Evolutionary conservation across 441 rosid species (phyloP), one percentile per base, ranked within the genome.

Genomic region (Corymbia citriodora): DNA sequence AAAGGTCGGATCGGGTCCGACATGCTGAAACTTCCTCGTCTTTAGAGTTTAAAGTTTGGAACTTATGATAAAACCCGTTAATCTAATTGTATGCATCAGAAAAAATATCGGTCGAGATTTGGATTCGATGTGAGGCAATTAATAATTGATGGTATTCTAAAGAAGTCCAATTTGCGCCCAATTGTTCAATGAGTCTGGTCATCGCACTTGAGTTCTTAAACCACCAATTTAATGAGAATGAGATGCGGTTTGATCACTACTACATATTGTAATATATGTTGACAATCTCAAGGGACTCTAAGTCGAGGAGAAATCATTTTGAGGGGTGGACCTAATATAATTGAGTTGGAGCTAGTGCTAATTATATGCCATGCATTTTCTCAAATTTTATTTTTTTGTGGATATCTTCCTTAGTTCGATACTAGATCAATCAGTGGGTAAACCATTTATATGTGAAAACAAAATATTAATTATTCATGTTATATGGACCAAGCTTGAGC

Each of bases 1-100:
- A 8, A 36, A 21, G 50, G 83, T 74, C 21, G 83, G 50, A 74
- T 5, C 49, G 49, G 27, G 82, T 36, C 49, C 82, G 6, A 33
- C 49, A 4, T 18, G 49, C 82, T 31, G 81, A 25, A 9, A 45
- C 81, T 61, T 61, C 72, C 33, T 10, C 25, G 0, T 70, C 81
- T 33, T 17, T 33, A 8, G 48, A 36, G 48, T 17, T 27, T 11
- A 2, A 13, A 74, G 85, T 21, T 63, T 45, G 21, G 29, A 5
- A 6, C n/a, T 45, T n/a, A 0, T 74, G 15, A 11, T 10, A 40
- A 19, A 40, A 40, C 49, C 12, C 9, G 0, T 21, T 40, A 6
- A 6, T 74, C 16, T 74, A 11, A 74, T 21, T 11, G 83, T 3
- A 2, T 2, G 10, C 5, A 13, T 21, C 0, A 2, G 16, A 40